Conservation (phyloP, 176 grass and related monocot species). For the Oryza glaberrima region DNA sequence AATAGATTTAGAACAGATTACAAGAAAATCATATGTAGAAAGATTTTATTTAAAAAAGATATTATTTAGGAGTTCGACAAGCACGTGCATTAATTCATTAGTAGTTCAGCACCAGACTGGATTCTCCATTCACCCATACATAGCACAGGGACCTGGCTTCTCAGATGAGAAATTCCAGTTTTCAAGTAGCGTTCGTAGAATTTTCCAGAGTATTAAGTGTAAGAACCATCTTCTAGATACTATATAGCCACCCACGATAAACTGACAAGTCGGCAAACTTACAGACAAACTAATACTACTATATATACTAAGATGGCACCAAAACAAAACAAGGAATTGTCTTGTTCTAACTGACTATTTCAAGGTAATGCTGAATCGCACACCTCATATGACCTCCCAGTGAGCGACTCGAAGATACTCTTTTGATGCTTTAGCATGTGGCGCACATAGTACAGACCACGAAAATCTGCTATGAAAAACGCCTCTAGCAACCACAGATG, state of each 20-base stretch:
- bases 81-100: no score
- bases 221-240: background rate
- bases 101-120: no score
- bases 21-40: no score
- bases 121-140: no score
- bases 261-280: background rate
- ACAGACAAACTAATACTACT: background rate
- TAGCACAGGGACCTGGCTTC: background rate
- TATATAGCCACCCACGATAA: background rate
- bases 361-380: background rate
- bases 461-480: background rate
- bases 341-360: background rate
- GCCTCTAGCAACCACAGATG: constrained; percentile 16
- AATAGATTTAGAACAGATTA: no score
- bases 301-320: background rate
- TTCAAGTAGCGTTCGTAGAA: background rate
- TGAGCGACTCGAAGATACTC: no score
- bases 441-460: background rate
- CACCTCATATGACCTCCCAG: background rate
- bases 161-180: background rate
- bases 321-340: background rate
- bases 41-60: no score
- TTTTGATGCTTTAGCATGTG: background rate
- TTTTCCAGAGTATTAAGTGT: background rate
- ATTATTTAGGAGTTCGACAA: no score